These are phyloP conservation scores for Fusarium dimerum DNA, from an alignment of 2,329 filamentous ascomycete species.

Conservation along the genomic window DNA sequence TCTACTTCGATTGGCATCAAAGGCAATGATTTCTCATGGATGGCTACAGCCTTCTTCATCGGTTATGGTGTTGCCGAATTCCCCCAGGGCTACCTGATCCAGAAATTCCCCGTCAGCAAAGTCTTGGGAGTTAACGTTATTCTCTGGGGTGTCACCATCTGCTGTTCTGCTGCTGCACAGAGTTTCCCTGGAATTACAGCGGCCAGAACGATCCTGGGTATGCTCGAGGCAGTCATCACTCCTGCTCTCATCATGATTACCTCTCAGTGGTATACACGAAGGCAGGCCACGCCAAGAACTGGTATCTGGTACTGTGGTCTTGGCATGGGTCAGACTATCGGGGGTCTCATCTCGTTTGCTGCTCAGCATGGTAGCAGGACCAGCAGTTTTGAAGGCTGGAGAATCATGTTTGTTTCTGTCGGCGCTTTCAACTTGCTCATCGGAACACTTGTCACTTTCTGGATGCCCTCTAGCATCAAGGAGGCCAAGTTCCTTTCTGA, in stretches of 20 bases:
- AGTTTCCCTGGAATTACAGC: conserved; percentile 44
- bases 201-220: conserved; percentile 46
- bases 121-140: conserved; percentile 36
- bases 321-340: conserved; percentile 38
- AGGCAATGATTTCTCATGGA: conserved; percentile 35
- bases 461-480: conserved; percentile 42
- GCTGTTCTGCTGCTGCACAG: conserved; percentile 43
- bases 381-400: conserved; percentile 42
- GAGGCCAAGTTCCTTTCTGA: conserved; percentile 22
- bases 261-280: conserved; percentile 40
- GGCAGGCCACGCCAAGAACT: conserved; percentile 47
- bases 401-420: conserved; percentile 54
- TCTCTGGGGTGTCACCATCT: conserved; percentile 41
- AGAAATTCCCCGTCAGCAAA: conserved; percentile 36
- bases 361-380: conserved; percentile 48
- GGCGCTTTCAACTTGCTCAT: conserved; percentile 48
- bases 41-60: conserved; percentile 34
- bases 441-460: conserved; percentile 42
- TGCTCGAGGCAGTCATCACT: conserved; percentile 50
- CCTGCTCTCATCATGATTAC: conserved; percentile 54
- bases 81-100: conserved; percentile 33
- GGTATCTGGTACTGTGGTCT: conserved; percentile 37
- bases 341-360: conserved; percentile 50
- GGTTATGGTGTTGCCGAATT: conserved; percentile 32
- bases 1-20: conserved; percentile 30